Base-by-base conservation (phyloP, 495 filamentous ascomycete genomes). In the Aspergillus campestris region DNA sequence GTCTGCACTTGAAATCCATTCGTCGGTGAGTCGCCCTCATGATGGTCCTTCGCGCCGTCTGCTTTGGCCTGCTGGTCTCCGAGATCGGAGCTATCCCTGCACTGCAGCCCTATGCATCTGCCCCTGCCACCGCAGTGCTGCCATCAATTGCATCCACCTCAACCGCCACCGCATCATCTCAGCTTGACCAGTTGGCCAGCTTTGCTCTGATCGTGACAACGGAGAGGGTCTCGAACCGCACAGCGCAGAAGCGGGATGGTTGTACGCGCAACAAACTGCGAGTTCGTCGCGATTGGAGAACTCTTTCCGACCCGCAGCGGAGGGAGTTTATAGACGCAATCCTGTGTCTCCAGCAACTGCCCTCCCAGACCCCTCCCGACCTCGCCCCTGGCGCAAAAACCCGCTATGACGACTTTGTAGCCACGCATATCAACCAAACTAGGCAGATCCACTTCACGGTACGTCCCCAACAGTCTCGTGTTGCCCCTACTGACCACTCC, bases 381-480 rank as follows among this genome's bases (percentile, higher is more conserved):
- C 42, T 65, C 5, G 73, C 72, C 43, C 71, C 43, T 11, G 77
- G 78, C 33, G 73, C 74, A 2, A 71, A 59, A 56, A 75, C 65
- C 52, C 70, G 80, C 12, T 84, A 77, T 51, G 84, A 89, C 65
- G 84, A 89, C 57, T 87, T 88, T 53, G 69, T 81, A 33, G 80
- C 72, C 9, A 72, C 71, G 7, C 85, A 89, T 57, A 82, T 86
- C 57, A 72, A 78, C 46, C 72, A 84, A 55, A 81, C 80, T 4
- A 51, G 67, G 10, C 44, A 50, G 2, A 84, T 86, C 44, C 84
- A 88, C 54, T 76, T 67, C 45, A 78, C 75, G 5, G 71, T 74
- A 4, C 18, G 18, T 24, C 18, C 18, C 18, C 4, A 4, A 24
- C 18, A 24, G 18, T 4, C 18, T 24, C 18, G 18, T 24, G 1